A percentile compares a stretch with the other conserved stretches of the same genome.
Evolutionary conservation across 352 stramenopile species (phyloP).

Genomic region (Phytophthora kernoviae): DNA sequence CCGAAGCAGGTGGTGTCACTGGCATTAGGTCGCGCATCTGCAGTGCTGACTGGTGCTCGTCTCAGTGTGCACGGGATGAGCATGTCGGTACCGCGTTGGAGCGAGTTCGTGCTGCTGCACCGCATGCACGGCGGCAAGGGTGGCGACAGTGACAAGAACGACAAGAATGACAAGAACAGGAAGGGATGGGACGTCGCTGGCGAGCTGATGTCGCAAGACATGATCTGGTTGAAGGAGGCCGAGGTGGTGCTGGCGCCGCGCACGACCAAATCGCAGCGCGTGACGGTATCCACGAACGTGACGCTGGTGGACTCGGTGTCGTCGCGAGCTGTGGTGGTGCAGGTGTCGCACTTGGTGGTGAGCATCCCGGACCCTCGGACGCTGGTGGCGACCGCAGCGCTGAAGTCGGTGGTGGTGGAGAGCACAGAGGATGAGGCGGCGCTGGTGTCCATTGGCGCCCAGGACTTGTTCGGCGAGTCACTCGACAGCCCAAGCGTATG

Average conservation of each 20-base stretch:
- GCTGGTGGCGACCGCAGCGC: no score
- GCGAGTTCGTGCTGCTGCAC: constrained; percentile 10
- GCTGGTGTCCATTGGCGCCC: background rate
- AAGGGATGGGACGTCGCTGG: background rate
- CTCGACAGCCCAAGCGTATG: constrained; percentile 6
- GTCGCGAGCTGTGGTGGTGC: background rate
- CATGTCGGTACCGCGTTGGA: constrained; percentile 6
- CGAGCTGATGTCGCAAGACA: background rate
- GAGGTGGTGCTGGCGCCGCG: background rate
- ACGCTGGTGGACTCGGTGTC: constrained; percentile 1
- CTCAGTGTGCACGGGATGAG: background rate
- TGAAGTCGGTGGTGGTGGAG: no score
- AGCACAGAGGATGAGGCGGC: no score
- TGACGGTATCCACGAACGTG: constrained; percentile 1
- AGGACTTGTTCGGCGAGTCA: constrained; percentile 2
- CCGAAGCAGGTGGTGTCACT: background rate
- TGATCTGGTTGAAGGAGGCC: background rate
- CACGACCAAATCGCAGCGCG: background rate
- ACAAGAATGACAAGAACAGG: no score
- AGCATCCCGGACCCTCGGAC: background rate
- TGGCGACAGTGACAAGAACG: no score
- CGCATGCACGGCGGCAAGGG: constrained; percentile 1
- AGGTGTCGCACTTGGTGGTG: background rate
- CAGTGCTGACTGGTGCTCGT: background rate
- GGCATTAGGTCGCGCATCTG: background rate